Evolutionary conservation across 2,329 filamentous ascomycete species (phyloP).

Genomic region (Monosporascus ibericus): DNA sequence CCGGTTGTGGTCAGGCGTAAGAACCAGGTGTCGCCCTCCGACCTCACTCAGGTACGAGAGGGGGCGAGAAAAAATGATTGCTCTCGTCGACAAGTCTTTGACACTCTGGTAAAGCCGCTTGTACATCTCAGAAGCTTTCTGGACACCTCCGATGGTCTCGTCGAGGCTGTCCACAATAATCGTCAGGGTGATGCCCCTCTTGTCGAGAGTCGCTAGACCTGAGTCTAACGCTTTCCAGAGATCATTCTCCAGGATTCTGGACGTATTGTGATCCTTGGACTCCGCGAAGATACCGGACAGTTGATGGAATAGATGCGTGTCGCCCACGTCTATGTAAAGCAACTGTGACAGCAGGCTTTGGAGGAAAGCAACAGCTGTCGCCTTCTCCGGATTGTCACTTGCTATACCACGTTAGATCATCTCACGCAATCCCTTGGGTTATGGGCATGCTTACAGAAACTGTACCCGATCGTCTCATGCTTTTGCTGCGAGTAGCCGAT

Average conservation of each 20-base stretch:
- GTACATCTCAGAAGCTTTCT: slow-evolving; percentile 22
- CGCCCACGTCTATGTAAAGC: slow-evolving; percentile 32
- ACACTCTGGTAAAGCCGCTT: slow-evolving; percentile 25
- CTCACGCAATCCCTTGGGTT: not conserved
- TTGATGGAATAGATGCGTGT: slow-evolving; percentile 28
- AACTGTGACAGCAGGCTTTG: slow-evolving; percentile 33
- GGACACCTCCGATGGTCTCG: slow-evolving; percentile 22
- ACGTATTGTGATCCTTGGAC: slow-evolving; percentile 15
- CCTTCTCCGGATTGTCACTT: slow-evolving; percentile 24
- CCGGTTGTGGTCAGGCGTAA: slow-evolving; percentile 25
- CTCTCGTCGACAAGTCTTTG: slow-evolving; percentile 20
- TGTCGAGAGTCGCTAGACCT: slow-evolving; percentile 26
- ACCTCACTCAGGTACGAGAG: slow-evolving; percentile 24
- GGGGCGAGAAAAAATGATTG: slow-evolving; percentile 30
- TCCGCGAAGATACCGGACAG: slow-evolving; percentile 21
- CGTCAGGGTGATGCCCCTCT: slow-evolving; percentile 20
- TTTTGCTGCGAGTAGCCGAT: slow-evolving; percentile 23
- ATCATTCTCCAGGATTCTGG: slow-evolving; percentile 20
- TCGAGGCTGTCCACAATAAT: slow-evolving; percentile 33
- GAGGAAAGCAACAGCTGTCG: slow-evolving; percentile 26
- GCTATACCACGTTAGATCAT: slow-evolving; percentile 10
- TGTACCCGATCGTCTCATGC: slow-evolving; percentile 30
- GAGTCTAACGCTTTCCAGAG: slow-evolving; percentile 30
- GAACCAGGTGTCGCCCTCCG: slow-evolving; percentile 23
- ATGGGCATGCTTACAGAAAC: slow-evolving; percentile 26